Evolutionary conservation across 192 early-diverging fungal species (phyloP), one percentile per base, ranked within the genome.

Genomic region (Umbelopsis ramanniana): DNA sequence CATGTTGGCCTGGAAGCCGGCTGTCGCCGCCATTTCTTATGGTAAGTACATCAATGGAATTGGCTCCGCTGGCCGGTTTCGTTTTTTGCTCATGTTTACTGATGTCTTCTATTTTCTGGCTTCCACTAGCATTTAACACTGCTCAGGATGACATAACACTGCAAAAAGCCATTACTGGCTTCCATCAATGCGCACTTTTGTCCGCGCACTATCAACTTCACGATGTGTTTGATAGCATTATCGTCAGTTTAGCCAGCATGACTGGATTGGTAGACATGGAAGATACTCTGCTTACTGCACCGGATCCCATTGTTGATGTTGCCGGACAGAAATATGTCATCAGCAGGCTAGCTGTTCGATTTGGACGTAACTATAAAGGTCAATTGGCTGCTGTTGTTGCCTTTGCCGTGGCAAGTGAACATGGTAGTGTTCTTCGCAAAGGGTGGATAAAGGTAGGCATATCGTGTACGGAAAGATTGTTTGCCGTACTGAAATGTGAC

Each of bases 361-460:
- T 99, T 87, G 97, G 97, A 67, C 83, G 89, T 45, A 94, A 92
- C 72, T 93, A 93, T 72, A 89, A 91, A 48, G 92, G 91, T n/a
- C 96, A 98, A 81, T 82, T 97, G 57, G 95, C 94, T 6, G 86
- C 94, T 48, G 92, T 96, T 7, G 84, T 97, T n/a, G 84, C 95
- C 69, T 94, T 98, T 80, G 90, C 87, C 29, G 82, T 95, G 52
- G 84, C 85, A 48, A 79, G 75, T 46, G 83, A 94, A 78, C 83
- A 90, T 81, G 84, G 90, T 37, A 89, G 91, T 52, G 69, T 86
- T 72, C 53, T 99, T 76, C 86, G 81, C 15, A 72, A 80, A 24
- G 82, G 90, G 15, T 93, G 96, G 93, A 86, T 89, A 55, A 87
- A 88, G 54, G 89, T 94, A 74, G 70, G 78, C 69, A 26, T 21